Evolutionary conservation across 2,329 filamentous ascomycete species (phyloP), one percentile per base, ranked within the genome.

Genomic region (Colletotrichum tofieldiae): DNA sequence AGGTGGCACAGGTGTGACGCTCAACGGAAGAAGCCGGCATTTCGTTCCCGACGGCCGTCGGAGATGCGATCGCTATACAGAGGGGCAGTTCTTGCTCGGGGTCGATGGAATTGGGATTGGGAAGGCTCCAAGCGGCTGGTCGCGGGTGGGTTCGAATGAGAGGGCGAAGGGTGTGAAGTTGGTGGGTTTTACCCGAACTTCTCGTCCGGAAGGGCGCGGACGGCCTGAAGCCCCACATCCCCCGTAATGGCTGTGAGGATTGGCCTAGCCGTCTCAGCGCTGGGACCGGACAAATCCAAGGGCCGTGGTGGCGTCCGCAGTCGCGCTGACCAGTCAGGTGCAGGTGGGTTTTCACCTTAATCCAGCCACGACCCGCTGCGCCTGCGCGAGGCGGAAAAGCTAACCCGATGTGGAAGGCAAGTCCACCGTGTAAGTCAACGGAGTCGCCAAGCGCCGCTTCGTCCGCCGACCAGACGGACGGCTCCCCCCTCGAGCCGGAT

Each of bases 171-270:
- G 16, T 49, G 26, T 60, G 55, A 43, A 47, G 51, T 56, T 47
- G 72, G 72, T 74, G 72, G 72, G 72, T 74, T 73, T 74, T 73
- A 43, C 32, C 72, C 72, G 72, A 60, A n/a, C n/a, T 54, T 23
- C 59, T 32, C 45, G 52, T 49, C 39, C 66, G 63, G 32, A 45
- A 47, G 18, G 29, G 45, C 20, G 61, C 23, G 49, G 37, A 55
- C 12, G 5, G 2, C 35, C 11, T 7, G 5, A 9, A n/a, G 2
- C 23, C 26, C 54, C 54, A 39, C 52, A 9, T 4, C 16, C 20
- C 9, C 29, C 29, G 7, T 18, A 20, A 18, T 29, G 16, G 23
- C 64, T 45, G 49, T 32, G 29, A 4, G 29, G 29, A 32, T 32
- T 32, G 29, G 29, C 29, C 29, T 32, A 3, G 6, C 29, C 29